These are phyloP conservation scores for Thielaviopsis euricoi DNA, from an alignment of 2,329 filamentous ascomycete genomes.

Conservation along the genomic window DNA sequence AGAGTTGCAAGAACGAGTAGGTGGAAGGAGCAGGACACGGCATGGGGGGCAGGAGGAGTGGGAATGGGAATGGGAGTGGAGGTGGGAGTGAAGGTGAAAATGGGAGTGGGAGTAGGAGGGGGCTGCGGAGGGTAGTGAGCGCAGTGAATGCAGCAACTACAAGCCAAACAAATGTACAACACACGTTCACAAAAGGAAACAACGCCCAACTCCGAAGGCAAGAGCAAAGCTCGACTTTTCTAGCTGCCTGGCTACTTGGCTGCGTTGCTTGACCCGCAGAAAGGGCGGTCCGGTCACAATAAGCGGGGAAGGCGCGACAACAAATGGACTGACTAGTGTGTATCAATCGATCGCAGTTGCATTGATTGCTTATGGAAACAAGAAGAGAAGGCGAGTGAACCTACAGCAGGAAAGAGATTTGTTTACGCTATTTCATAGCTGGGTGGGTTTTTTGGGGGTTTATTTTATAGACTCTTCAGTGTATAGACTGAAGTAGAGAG, in stretches of 20 bases:
- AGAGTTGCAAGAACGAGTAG: background rate
- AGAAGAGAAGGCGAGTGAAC: background rate
- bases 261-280: background rate
- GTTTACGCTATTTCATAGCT: too few species aligned
- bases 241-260: background rate
- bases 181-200: background rate
- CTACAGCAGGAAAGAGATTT: too few species aligned
- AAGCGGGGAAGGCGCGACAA: background rate
- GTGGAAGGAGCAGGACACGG: background rate
- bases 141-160: background rate
- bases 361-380: background rate
- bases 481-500: too few species aligned
- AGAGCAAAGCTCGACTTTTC: background rate
- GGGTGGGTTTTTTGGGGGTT: too few species aligned
- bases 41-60: background rate
- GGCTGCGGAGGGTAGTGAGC: background rate
- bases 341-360: too few species aligned
- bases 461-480: too few species aligned
- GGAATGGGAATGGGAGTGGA: background rate
- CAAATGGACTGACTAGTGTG: background rate
- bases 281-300: background rate
- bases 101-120: background rate
- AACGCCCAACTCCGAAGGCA: background rate
- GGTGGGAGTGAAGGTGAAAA: too few species aligned
- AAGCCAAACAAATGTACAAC: background rate